Evolutionary conservation across 2,329 filamentous ascomycete genomes (phyloP).

Genomic region (Cytospora piceicola): DNA sequence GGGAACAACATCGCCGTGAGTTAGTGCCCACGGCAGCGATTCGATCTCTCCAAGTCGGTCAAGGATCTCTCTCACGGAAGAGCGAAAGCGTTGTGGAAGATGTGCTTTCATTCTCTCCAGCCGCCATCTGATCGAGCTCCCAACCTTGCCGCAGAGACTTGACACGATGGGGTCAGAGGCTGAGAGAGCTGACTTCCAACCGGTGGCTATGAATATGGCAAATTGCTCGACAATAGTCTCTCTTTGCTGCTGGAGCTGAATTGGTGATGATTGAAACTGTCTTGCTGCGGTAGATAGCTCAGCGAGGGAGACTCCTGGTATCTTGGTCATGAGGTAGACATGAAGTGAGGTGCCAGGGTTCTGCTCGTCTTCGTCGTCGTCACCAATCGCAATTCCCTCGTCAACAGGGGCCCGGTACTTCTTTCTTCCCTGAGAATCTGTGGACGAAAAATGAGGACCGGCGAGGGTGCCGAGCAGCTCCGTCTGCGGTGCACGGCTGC

Average conservation of each 20-base stretch:
- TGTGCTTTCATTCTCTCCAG: slow-evolving; percentile 42
- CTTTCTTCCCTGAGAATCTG: neutral
- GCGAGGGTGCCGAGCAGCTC: slow-evolving; percentile 43
- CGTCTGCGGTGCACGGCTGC: slow-evolving; percentile 47
- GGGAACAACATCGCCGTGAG: slow-evolving; percentile 63
- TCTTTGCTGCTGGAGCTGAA: slow-evolving; percentile 28
- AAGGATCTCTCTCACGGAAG: slow-evolving; percentile 36
- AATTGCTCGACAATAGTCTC: slow-evolving; percentile 46
- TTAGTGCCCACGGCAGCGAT: slow-evolving; percentile 57
- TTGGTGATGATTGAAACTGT: neutral
- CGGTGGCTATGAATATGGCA: slow-evolving; percentile 45
- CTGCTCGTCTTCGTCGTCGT: slow-evolving; percentile 22
- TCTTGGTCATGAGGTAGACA: slow-evolving; percentile 48
- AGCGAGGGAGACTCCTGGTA: slow-evolving; percentile 48
- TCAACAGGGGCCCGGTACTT: slow-evolving; percentile 17
- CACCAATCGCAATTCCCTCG: slow-evolving; percentile 29
- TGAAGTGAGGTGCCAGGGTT: slow-evolving; percentile 34
- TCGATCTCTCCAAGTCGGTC: slow-evolving; percentile 43
- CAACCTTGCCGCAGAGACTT: slow-evolving; percentile 42
- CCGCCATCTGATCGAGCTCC: slow-evolving; percentile 46
- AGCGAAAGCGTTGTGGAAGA: slow-evolving; percentile 43
- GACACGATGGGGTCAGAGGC: slow-evolving; percentile 17
- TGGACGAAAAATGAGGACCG: neutral
- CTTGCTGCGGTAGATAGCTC: slow-evolving; percentile 35
- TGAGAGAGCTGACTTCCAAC: slow-evolving; percentile 40